These are phyloP conservation scores for Pyrenophora seminiperda DNA, from an alignment of 2,329 filamentous ascomycete genomes.

Conservation along the genomic window DNA sequence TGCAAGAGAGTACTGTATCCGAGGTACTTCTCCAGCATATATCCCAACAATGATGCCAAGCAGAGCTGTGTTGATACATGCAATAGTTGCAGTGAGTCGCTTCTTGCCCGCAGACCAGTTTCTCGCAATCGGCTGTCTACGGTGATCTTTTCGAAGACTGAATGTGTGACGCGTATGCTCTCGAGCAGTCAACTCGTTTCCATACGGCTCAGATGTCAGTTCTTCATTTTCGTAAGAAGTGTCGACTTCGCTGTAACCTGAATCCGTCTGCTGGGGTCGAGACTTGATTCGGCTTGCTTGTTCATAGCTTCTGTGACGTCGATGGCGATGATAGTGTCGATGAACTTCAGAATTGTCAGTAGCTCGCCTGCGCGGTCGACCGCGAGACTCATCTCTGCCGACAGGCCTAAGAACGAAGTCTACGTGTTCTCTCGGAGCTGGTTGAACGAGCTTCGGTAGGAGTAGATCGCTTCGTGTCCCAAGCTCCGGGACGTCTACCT, in stretches of 20 bases:
- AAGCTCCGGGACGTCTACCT: conserved; percentile 12
- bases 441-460: conserved; percentile 27
- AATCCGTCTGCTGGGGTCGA: conserved; percentile 8
- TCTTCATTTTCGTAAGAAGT: conserved; percentile 29
- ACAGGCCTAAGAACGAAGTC: conserved; percentile 37
- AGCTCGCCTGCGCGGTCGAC: conserved; percentile 24
- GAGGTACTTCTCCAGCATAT: conserved; percentile 77
- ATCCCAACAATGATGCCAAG: conserved; percentile 74
- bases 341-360: conserved; percentile 5
- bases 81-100: conserved; percentile 68
- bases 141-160: conserved; percentile 54
- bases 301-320: conserved; percentile 12
- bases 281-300: conserved; percentile 10
- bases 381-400: conserved; percentile 31
- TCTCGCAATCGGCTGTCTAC: conserved; percentile 69
- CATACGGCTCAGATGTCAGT: conserved; percentile 17
- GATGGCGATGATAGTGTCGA: conserved; percentile 22
- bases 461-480: conserved; percentile 31
- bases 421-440: conserved; percentile 35
- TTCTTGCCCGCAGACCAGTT: conserved; percentile 73
- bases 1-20: conserved; percentile 76
- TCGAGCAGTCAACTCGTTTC: conserved; percentile 27
- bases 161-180: conserved; percentile 45
- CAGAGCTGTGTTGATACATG: conserved; percentile 74
- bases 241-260: conserved; percentile 18